Evolutionary conservation across 495 filamentous ascomycete species (phyloP).

Genomic region (Aspergillus avenaceus): DNA sequence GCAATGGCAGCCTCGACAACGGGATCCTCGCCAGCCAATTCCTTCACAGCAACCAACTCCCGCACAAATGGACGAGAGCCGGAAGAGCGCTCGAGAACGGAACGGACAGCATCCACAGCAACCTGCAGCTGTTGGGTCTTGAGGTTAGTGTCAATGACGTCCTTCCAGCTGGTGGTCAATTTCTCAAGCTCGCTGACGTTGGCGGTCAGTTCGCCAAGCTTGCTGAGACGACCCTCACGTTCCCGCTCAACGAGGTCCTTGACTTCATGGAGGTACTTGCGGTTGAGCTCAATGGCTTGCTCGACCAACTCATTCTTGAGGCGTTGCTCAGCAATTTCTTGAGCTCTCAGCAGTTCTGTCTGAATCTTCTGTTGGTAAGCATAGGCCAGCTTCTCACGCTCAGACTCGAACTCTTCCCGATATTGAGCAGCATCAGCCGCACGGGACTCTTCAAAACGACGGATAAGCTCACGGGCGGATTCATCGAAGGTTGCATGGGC

Average conservation of each 20-base stretch:
- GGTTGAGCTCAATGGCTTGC: slow-evolving; percentile 83
- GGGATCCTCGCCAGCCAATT: slow-evolving; percentile 74
- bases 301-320: slow-evolving; percentile 82
- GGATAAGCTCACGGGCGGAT: slow-evolving; percentile 72
- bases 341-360: slow-evolving; percentile 67
- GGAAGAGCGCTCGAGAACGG: slow-evolving; percentile 68
- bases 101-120: slow-evolving; percentile 86
- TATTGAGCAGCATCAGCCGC: slow-evolving; percentile 69
- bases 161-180: slow-evolving; percentile 78
- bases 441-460: slow-evolving; percentile 67
- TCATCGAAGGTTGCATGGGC: slow-evolving; percentile 74
- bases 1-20: slow-evolving; percentile 88
- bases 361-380: slow-evolving; percentile 77
- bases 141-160: slow-evolving; percentile 82
- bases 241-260: slow-evolving; percentile 82
- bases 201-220: slow-evolving; percentile 72
- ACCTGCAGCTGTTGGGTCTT: slow-evolving; percentile 93
- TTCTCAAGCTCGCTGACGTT: slow-evolving; percentile 77
- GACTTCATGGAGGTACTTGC: slow-evolving; percentile 73
- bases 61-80: slow-evolving; percentile 79
- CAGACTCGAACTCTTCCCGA: slow-evolving; percentile 83
- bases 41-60: slow-evolving; percentile 91
- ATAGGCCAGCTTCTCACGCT: slow-evolving; percentile 69
- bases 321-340: slow-evolving; percentile 72
- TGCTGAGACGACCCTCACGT: slow-evolving; percentile 79